Evolutionary conservation across 495 filamentous ascomycete species (phyloP).

Genomic region (Hyaloscypha variabilis): DNA sequence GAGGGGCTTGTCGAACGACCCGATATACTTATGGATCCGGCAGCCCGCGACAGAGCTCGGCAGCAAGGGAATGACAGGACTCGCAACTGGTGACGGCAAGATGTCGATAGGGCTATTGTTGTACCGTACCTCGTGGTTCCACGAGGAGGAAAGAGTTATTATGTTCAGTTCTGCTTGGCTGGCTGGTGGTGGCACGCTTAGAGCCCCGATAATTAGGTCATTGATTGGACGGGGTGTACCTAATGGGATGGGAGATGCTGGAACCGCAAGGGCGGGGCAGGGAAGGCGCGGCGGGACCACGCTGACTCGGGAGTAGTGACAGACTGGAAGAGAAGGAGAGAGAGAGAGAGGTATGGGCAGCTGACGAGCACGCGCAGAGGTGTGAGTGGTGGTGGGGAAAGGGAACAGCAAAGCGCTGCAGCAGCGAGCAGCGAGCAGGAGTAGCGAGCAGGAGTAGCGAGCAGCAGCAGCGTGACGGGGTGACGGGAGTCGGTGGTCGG

Average conservation of each 20-base stretch:
- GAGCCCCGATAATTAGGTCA: slow-evolving; percentile 8
- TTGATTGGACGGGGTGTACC: background rate
- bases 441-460: no score
- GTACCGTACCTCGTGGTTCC: slow-evolving; percentile 1
- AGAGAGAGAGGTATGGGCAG: background rate
- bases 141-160: slow-evolving; percentile 1
- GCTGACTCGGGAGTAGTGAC: slow-evolving; percentile 23
- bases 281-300: slow-evolving; percentile 2
- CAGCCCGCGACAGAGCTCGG: background rate
- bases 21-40: background rate
- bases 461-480: background rate
- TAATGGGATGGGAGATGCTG: slow-evolving; percentile 9
- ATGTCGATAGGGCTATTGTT: background rate
- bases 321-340: slow-evolving; percentile 7
- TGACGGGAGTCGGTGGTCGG: no score
- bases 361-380: slow-evolving; percentile 9
- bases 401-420: background rate
- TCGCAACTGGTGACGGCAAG: slow-evolving; percentile 1
- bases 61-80: slow-evolving; percentile 1
- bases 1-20: background rate
- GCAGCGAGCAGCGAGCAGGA: no score
- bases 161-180: background rate
- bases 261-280: background rate
- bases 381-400: background rate
- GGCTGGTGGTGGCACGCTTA: slow-evolving; percentile 2